Conservation (phyloP, 225 moss, liverwort and hornwort genomes). For the Polytrichum commune region DNA sequence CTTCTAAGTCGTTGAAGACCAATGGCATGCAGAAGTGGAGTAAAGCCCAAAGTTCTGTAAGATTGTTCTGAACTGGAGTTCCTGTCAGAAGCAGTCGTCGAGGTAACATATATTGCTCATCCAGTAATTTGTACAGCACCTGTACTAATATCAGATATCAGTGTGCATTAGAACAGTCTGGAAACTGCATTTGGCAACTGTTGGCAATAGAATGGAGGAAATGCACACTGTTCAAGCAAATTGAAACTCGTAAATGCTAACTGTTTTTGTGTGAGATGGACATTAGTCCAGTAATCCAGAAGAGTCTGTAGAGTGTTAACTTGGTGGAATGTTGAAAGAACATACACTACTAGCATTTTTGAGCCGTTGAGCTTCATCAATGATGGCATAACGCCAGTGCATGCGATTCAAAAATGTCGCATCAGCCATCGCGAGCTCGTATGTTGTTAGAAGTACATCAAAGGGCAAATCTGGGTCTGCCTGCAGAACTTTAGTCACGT, state of each 20-base stretch:
- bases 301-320: neutral
- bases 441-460: conserved; percentile 84
- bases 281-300: neutral
- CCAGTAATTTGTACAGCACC: conserved; percentile 77
- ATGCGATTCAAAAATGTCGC: conserved; percentile 65
- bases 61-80: conserved; percentile 89
- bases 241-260: no score
- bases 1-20: conserved; percentile 47
- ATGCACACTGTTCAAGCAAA: no score
- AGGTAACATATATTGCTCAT: conserved; percentile 73
- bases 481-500: conserved; percentile 42
- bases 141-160: conserved; percentile 18
- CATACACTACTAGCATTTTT: conserved; percentile 81
- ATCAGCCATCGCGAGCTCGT: conserved; percentile 87
- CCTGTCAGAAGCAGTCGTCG: conserved; percentile 83
- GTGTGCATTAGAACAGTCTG: no score
- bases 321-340: neutral
- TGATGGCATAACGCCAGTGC: conserved; percentile 72
- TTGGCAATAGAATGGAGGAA: no score
- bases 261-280: no score
- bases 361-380: conserved; percentile 92
- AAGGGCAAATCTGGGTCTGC: conserved; percentile 64
- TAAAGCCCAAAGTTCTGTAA: conserved; percentile 89
- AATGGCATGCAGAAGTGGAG: conserved; percentile 87
- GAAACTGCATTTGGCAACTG: no score